phyloP scores from a whole-genome alignment of 2,329 filamentous ascomycete species.

The Fusarium virguliforme region DNA sequence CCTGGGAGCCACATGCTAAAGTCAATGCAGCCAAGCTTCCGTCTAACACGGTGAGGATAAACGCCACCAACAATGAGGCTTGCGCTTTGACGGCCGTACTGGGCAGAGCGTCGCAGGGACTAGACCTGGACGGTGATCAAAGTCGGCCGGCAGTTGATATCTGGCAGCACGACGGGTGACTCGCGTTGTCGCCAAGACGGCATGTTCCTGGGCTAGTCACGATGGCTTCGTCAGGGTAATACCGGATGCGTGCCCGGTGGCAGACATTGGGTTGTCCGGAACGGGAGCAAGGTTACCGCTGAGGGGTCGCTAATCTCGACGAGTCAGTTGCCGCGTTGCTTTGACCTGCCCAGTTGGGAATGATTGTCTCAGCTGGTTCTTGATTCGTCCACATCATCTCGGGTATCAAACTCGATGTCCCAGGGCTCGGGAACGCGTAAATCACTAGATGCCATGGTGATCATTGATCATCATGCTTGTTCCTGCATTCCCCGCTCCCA shows the following conservation, averaged over 20 bases:
- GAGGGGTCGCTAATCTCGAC: slow-evolving; percentile 10
- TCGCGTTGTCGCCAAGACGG: neutral
- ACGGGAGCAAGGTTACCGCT: neutral
- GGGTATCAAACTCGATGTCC: neutral
- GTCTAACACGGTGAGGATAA: neutral
- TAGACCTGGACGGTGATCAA: neutral
- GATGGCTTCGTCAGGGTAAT: neutral
- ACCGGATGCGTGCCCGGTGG: slow-evolving; percentile 1
- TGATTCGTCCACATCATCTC: neutral
- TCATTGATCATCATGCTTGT: neutral
- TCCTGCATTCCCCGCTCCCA: neutral
- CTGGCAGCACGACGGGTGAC: neutral
- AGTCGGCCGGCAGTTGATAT: slow-evolving; percentile 7
- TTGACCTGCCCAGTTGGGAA: neutral
- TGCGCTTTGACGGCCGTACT: neutral
- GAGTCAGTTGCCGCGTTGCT: slow-evolving; percentile 11
- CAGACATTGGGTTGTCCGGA: neutral
- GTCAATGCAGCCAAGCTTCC: neutral
- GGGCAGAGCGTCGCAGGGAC: neutral
- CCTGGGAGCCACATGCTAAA: slow-evolving; percentile 6
- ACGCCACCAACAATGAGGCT: slow-evolving; percentile 4
- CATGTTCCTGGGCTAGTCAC: neutral
- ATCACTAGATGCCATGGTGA: neutral
- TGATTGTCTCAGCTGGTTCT: neutral
- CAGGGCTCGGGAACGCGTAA: slow-evolving; percentile 5